Conservation (phyloP, 148 eudicot species). For the Camellia lanceoleosa region DNA sequence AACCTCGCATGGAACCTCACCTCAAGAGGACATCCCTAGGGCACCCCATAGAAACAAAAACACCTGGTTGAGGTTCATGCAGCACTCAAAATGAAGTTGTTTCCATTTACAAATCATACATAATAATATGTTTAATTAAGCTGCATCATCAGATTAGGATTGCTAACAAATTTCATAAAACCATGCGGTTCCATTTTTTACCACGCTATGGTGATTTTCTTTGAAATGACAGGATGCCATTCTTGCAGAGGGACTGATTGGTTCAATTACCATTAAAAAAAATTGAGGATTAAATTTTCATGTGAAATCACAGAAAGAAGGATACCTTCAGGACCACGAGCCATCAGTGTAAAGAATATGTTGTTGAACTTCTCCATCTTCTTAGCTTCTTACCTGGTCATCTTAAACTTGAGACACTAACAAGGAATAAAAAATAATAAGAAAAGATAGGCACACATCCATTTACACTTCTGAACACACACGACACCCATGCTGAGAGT, state of each 20-base stretch:
- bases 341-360: constrained; percentile 80
- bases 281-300: background rate
- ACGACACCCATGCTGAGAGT: no score
- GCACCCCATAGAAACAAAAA: no score
- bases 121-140: background rate
- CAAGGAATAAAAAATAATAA: constrained; percentile 1
- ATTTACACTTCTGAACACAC: no score
- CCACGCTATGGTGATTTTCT: background rate
- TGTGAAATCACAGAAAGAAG: background rate
- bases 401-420: constrained; percentile 87
- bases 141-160: background rate
- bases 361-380: constrained; percentile 96
- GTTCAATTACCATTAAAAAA: background rate
- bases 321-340: constrained; percentile 93
- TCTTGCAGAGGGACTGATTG: background rate
- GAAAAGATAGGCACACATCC: no score
- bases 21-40: no score
- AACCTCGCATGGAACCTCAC: no score
- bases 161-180: background rate
- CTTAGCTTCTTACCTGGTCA: constrained; percentile 95
- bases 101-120: background rate
- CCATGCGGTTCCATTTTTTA: background rate
- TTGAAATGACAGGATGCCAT: background rate
- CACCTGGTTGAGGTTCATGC: no score
- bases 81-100: background rate